Evolutionary conservation across 306 rosid genomes (phyloP).

Genomic region (Trifolium dubium): DNA sequence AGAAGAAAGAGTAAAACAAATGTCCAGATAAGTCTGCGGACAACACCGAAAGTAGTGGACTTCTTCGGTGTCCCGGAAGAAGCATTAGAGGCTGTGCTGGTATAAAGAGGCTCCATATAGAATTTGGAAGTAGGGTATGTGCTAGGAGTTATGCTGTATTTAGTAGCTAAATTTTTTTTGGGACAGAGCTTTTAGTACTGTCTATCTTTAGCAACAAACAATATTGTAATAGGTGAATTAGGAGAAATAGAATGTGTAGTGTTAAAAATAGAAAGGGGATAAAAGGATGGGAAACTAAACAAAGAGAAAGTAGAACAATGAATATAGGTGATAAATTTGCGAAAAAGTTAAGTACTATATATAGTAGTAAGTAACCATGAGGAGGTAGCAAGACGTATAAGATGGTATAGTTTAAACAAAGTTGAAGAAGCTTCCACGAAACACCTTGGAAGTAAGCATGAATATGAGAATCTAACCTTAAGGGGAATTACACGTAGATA

Average conservation of each 20-base stretch:
- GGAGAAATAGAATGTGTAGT: background rate
- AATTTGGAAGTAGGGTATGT: constrained; percentile 16
- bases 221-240: background rate
- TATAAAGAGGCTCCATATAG: constrained; percentile 11
- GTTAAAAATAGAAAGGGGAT: background rate
- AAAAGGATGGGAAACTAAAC: background rate
- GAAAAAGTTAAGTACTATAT: background rate
- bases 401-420: background rate
- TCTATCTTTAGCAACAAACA: constrained; percentile 7
- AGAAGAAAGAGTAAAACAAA: background rate
- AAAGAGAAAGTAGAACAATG: background rate
- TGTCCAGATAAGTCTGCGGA: background rate
- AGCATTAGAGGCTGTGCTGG: background rate
- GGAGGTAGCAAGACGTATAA: background rate
- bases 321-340: background rate
- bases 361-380: background rate
- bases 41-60: background rate
- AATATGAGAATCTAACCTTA: background rate
- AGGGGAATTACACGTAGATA: background rate
- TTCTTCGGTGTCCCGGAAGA: background rate
- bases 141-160: background rate
- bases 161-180: background rate
- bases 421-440: constrained; percentile 15
- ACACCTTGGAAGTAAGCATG: background rate
- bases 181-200: background rate